phyloP scores from a whole-genome alignment of 1,284 basidiomycete genomes.

The Heliocybe sulcata region DNA sequence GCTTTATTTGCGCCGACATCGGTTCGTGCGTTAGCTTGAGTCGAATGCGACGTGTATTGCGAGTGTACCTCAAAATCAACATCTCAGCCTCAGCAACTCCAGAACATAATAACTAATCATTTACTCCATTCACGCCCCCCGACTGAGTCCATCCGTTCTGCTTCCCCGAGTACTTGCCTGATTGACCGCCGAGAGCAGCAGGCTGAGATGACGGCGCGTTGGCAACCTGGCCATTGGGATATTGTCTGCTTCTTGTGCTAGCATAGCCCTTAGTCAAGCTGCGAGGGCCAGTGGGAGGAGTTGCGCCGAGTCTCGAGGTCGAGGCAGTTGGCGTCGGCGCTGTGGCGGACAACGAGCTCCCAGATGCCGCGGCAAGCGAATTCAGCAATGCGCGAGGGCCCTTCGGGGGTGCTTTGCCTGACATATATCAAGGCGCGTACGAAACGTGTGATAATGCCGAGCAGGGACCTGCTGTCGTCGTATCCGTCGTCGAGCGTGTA shows the following conservation, averaged over 20 bases:
- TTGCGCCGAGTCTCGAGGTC: constrained; percentile 34
- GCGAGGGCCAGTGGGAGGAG: constrained; percentile 52
- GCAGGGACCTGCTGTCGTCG: neutral
- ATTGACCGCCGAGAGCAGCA: constrained; percentile 6
- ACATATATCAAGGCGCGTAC: neutral
- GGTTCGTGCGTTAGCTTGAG: neutral
- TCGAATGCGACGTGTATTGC: constrained; percentile 1
- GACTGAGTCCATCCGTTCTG: neutral
- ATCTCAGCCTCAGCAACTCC: neutral
- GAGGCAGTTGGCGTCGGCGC: constrained; percentile 13
- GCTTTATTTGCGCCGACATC: neutral
- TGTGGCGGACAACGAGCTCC: constrained; percentile 20
- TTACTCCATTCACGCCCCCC: constrained; percentile 1
- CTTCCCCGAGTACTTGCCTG: neutral
- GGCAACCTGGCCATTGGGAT: constrained; percentile 6
- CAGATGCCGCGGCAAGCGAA: constrained; percentile 15
- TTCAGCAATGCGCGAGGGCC: constrained; percentile 2
- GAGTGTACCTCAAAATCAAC: constrained; percentile 1
- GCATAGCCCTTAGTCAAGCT: constrained; percentile 34
- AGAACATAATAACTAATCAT: constrained; percentile 1
- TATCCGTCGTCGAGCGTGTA: neutral
- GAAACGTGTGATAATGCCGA: neutral
- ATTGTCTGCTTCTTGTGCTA: constrained; percentile 19
- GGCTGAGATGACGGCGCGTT: constrained; percentile 15
- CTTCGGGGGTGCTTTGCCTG: constrained; percentile 4